phyloP scores from a whole-genome alignment of 108 stramenopile genomes.

The Nitzschia inconspicua region DNA sequence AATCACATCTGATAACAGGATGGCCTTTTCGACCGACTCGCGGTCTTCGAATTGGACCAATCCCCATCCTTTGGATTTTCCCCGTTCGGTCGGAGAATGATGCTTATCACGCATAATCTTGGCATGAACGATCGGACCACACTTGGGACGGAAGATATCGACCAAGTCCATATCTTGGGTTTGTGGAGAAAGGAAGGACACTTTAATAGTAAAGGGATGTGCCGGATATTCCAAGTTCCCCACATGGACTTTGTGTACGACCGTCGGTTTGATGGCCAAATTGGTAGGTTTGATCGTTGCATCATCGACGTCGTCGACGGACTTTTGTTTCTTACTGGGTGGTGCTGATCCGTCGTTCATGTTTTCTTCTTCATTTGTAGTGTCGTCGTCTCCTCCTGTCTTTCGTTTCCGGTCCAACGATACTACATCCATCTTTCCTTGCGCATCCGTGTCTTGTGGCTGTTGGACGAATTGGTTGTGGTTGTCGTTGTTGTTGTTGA shows the following conservation, averaged over 20 bases:
- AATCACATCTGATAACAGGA: conserved; percentile 58
- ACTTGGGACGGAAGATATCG: conserved; percentile 58
- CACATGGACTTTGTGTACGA: conserved; percentile 62
- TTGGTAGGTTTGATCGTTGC: background rate
- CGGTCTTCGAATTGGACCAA: conserved; percentile 84
- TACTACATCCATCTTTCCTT: background rate
- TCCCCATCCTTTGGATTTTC: conserved; percentile 78
- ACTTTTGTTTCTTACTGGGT: background rate
- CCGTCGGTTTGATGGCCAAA: conserved; percentile 35
- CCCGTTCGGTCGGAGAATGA: conserved; percentile 31
- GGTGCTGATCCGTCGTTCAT: background rate
- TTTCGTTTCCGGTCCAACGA: background rate
- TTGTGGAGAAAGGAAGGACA: conserved; percentile 53
- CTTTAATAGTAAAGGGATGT: conserved; percentile 86
- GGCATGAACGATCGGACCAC: conserved; percentile 80
- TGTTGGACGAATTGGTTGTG: conserved; percentile 1
- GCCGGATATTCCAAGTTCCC: conserved; percentile 83
- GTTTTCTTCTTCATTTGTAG: conserved; percentile 1
- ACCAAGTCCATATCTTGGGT: conserved; percentile 89
- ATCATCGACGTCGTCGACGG: background rate
- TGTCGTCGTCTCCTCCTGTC: background rate
- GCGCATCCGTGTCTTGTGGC: background rate
- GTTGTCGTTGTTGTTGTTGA: background rate
- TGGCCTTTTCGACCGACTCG: conserved; percentile 74
- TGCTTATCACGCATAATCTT: conserved; percentile 82